Evolutionary conservation across 345 rosid species (phyloP), one percentile per base, ranked within the genome.

Genomic region (Microthlaspi erraticum): DNA sequence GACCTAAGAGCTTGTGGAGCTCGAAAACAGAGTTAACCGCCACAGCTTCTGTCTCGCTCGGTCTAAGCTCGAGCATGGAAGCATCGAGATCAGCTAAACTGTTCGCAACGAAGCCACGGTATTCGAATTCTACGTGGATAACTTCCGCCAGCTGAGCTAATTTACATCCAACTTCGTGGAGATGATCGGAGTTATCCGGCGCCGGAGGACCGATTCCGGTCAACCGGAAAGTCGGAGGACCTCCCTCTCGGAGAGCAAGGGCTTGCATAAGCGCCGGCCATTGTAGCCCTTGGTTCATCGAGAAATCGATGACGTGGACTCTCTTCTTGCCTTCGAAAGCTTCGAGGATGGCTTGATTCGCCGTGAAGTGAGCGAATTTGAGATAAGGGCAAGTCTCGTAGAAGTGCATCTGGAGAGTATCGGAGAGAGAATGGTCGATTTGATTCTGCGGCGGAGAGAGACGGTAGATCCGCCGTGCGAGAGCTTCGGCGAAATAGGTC

Each of bases 191-290:
- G 64, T 85, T 81, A 57, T 91, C 91, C 0, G 78, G 80, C 1
- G 85, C 64, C 12, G 96, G 97, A 1, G 91, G 96, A 9, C 97
- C 97, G 10, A 91, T 87, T 4, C 93, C 96, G 16, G 96, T 91
- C 19, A 91, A 72, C 53, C 96, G 82, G 56, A 91, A 89, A 39
- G 78, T 52, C 0, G 96, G 97, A 4, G 97, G 90, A 1, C 93
- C 97, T 1, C 91, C 96, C 10, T 16, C 97, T 52, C 7, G 76
- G 19, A 10, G 76, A 66, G 97, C 96, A 2, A 91, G 78, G 6
- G 97, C 97, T 59, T 89, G 96, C 90, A 91, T 86, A 50, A 91
- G 77, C 5, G 91, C 96, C 3, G 97, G 93, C 97, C 96, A 91
- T 75, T 91, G 97, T 76, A 87, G 80, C 3, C 97, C 96, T 44